A percentile compares a stretch with the other conserved stretches of the same genome.
Conservation (phyloP, 164 flowering plant genomes). For the Stephania cephalantha region DNA sequence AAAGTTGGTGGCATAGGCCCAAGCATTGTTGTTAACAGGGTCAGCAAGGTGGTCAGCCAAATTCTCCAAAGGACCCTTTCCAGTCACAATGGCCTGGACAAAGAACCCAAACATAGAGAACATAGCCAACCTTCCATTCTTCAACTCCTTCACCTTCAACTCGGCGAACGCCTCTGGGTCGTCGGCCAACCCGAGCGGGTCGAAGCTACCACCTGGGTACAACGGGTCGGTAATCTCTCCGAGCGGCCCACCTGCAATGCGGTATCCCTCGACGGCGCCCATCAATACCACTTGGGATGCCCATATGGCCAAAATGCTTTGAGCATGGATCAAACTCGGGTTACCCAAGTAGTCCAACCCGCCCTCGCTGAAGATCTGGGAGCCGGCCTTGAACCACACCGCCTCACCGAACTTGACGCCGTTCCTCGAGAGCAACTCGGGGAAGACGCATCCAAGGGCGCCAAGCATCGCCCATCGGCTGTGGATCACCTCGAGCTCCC, state of each 20-base stretch:
- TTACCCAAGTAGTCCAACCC: conserved; percentile 37
- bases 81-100: conserved; percentile 41
- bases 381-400: conserved; percentile 41
- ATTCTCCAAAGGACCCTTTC: conserved; percentile 40
- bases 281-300: conserved; percentile 31
- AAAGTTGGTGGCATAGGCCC: conserved; percentile 38
- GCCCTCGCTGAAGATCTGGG: conserved; percentile 39
- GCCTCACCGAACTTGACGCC: conserved; percentile 38
- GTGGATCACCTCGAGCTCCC: conserved; percentile 39
- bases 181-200: conserved; percentile 39
- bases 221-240: conserved; percentile 37
- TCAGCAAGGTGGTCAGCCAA: conserved; percentile 38
- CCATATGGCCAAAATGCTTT: conserved; percentile 40
- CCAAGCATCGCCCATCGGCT: conserved; percentile 41
- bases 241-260: conserved; percentile 36
- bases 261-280: conserved; percentile 28
- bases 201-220: conserved; percentile 45
- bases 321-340: conserved; percentile 35
- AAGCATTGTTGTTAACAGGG: conserved; percentile 41
- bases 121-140: conserved; percentile 47
- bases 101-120: conserved; percentile 47
- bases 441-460: conserved; percentile 36
- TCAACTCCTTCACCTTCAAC: conserved; percentile 50
- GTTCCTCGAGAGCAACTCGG: conserved; percentile 30
- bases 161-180: conserved; percentile 47